A percentile compares a stretch with the other conserved stretches of the same genome.
Evolutionary conservation across 2,329 filamentous ascomycete species (phyloP).

Genomic region (Colletotrichum abscissum): DNA sequence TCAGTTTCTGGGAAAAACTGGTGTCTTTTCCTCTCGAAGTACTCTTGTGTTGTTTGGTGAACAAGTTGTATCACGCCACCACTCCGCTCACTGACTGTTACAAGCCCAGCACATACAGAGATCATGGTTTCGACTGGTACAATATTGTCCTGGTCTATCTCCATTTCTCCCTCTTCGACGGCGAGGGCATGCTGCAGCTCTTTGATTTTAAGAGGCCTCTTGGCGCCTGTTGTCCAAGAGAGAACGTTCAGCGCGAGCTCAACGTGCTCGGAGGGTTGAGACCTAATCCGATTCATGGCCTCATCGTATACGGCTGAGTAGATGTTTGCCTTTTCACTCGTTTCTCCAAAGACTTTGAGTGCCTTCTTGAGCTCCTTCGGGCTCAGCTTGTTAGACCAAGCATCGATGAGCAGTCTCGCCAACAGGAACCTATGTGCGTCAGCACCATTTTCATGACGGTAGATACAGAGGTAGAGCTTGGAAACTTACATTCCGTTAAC

Average conservation of each 20-base stretch:
- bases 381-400: no score
- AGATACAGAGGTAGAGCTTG: no score
- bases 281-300: background rate
- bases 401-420: no score
- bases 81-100: background rate
- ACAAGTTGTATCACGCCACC: background rate
- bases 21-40: background rate
- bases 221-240: background rate
- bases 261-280: background rate
- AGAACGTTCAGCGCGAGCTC: background rate
- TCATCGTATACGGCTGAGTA: background rate
- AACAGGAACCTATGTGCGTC: no score
- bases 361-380: no score
- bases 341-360: no score
- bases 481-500: background rate
- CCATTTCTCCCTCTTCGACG: background rate
- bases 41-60: background rate
- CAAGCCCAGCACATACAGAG: background rate
- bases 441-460: no score
- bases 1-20: background rate
- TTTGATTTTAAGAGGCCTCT: accelerated
- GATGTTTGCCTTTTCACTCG: accelerated
- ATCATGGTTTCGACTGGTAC: background rate
- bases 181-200: background rate
- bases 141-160: background rate